These are phyloP conservation scores for Fusarium sp. DNA, from an alignment of 2,329 filamentous ascomycete genomes.

Conservation along the genomic window DNA sequence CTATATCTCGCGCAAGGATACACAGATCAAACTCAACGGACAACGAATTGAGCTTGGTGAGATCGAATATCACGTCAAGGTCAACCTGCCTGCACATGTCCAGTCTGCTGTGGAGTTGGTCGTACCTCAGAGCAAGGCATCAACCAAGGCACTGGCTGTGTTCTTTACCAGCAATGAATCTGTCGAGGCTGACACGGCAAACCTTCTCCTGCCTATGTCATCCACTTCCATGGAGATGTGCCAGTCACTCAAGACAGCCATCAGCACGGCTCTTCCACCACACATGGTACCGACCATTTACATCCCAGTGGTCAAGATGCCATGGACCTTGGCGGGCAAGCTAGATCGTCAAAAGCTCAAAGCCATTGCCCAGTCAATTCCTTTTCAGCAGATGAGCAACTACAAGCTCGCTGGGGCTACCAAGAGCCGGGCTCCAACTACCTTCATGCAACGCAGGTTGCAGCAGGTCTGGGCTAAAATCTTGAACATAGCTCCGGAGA, in stretches of 20 bases:
- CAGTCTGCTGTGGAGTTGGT: constrained; percentile 62
- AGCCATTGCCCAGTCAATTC: constrained; percentile 17
- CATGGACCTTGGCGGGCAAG: constrained; percentile 57
- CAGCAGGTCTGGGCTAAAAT: constrained; percentile 38
- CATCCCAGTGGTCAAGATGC: constrained; percentile 56
- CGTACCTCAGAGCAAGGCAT: constrained; percentile 49
- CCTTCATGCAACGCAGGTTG: constrained; percentile 52
- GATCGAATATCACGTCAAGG: constrained; percentile 58
- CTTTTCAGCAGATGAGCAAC: constrained; percentile 3
- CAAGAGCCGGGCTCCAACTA: constrained; percentile 50
- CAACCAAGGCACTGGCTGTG: constrained; percentile 33
- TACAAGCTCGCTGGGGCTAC: constrained; percentile 33
- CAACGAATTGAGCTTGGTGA: constrained; percentile 64
- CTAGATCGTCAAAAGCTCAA: constrained; percentile 57
- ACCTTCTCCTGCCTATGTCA: constrained; percentile 23
- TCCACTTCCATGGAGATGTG: background rate
- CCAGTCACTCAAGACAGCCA: constrained; percentile 25
- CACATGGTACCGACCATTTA: constrained; percentile 60
- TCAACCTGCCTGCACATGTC: constrained; percentile 54
- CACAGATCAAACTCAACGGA: constrained; percentile 70
- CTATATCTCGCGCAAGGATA: constrained; percentile 66
- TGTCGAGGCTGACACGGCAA: background rate
- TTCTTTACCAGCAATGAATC: constrained; percentile 30
- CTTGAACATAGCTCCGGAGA: background rate
- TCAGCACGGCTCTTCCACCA: constrained; percentile 16